phyloP scores from a whole-genome alignment of 208 protist species.

The Trichomonas tenax region DNA sequence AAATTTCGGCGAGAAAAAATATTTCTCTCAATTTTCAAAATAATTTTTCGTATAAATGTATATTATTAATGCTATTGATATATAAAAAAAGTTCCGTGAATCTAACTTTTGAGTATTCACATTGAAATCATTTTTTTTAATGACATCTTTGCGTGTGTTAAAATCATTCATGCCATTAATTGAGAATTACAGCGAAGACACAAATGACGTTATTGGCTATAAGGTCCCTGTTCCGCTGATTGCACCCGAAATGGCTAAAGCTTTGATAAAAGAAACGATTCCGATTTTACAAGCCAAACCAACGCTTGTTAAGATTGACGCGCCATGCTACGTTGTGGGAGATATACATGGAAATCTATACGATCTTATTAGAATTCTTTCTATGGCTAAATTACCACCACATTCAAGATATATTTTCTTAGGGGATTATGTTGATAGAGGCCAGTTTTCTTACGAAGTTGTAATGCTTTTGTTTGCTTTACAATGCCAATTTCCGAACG shows the following conservation, averaged over 20 bases:
- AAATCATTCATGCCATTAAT: background rate
- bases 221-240: background rate
- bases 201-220: background rate
- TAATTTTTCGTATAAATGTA: too few species aligned
- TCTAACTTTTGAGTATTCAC: background rate
- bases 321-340: background rate
- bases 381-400: background rate
- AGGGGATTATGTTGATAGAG: conserved; percentile 10
- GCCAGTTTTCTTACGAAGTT: background rate
- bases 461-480: background rate
- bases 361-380: background rate
- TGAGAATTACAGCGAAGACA: background rate
- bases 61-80: too few species aligned
- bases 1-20: background rate
- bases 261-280: background rate
- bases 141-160: background rate
- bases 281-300: background rate
- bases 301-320: background rate
- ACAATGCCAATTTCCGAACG: background rate
- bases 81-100: too few species aligned
- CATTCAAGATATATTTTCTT: background rate
- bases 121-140: background rate
- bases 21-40: background rate
- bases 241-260: background rate
- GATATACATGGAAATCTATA: background rate